Evolutionary conservation across 768 basidiomycete genomes (phyloP).

Genomic region (Ramaria sp.): DNA sequence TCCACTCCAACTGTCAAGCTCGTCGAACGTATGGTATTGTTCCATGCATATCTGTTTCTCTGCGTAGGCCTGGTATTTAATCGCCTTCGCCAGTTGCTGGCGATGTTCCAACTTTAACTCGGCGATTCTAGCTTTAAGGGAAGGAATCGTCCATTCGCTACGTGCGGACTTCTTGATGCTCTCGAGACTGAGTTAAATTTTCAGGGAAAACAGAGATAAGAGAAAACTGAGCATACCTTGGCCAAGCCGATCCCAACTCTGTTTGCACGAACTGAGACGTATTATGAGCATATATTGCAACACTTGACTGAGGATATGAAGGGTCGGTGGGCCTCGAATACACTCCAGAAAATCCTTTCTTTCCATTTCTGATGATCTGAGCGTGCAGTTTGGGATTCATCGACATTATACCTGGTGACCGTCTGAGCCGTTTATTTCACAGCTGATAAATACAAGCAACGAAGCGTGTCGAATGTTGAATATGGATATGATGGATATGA

Average conservation of each 20-base stretch:
- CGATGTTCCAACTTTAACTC: conserved; percentile 5
- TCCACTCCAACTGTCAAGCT: not conserved
- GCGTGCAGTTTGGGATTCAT: not conserved
- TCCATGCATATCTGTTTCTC: not conserved
- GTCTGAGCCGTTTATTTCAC: not conserved
- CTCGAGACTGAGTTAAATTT: not conserved
- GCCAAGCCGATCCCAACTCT: not conserved
- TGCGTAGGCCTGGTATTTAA: not conserved
- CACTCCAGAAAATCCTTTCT: conserved; percentile 3
- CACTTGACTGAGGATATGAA: not conserved
- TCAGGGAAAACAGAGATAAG: not conserved
- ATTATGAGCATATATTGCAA: not conserved
- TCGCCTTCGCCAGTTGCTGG: not conserved
- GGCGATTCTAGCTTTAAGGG: not conserved
- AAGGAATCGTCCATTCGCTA: not conserved
- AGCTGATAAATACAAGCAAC: not conserved
- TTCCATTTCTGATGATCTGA: not conserved
- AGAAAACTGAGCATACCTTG: not conserved
- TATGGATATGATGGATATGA: no score
- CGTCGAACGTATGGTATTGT: not conserved
- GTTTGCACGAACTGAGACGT: not conserved
- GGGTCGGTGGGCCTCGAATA: not conserved
- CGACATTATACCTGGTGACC: no score
- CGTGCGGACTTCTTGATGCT: not conserved
- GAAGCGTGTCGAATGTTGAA: not conserved